These are phyloP conservation scores for Fusarium virguliforme DNA, from an alignment of 2,329 filamentous ascomycete genomes.

Conservation along the genomic window DNA sequence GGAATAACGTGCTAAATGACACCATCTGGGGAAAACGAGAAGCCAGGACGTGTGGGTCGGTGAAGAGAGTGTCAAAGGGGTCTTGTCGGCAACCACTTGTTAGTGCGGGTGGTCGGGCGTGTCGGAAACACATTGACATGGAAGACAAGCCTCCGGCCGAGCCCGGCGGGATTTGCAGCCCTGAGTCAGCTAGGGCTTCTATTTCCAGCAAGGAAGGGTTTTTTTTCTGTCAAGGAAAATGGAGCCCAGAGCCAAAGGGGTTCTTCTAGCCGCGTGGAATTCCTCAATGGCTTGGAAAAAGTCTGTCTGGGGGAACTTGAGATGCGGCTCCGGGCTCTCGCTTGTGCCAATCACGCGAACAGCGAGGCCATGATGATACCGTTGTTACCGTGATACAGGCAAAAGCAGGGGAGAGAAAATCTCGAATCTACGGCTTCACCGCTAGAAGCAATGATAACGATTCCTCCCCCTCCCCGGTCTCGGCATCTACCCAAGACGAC, in stretches of 20 bases:
- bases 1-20: constrained; percentile 53
- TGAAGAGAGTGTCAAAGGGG: constrained; percentile 38
- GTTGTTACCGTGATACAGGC: not conserved
- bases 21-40: constrained; percentile 48
- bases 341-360: constrained; percentile 25
- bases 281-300: not conserved
- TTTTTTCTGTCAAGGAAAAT: not conserved
- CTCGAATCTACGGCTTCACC: constrained; percentile 28
- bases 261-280: not conserved
- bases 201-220: constrained; percentile 23
- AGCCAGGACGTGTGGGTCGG: constrained; percentile 48
- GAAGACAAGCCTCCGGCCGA: constrained; percentile 34
- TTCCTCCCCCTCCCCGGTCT: constrained; percentile 19
- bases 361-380: constrained; percentile 27
- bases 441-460: constrained; percentile 22
- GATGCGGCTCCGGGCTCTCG: constrained; percentile 2
- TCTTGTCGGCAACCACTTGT: constrained; percentile 36
- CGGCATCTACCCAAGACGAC: constrained; percentile 19
- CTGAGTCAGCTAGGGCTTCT: constrained; percentile 34
- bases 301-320: not conserved
- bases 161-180: constrained; percentile 32
- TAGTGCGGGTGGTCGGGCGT: constrained; percentile 43
- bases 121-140: constrained; percentile 30
- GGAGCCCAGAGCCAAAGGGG: not conserved
- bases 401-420: constrained; percentile 2